These are phyloP conservation scores for Komagataella pastoris DNA, from an alignment of 805 yeast species.

Conservation along the genomic window DNA sequence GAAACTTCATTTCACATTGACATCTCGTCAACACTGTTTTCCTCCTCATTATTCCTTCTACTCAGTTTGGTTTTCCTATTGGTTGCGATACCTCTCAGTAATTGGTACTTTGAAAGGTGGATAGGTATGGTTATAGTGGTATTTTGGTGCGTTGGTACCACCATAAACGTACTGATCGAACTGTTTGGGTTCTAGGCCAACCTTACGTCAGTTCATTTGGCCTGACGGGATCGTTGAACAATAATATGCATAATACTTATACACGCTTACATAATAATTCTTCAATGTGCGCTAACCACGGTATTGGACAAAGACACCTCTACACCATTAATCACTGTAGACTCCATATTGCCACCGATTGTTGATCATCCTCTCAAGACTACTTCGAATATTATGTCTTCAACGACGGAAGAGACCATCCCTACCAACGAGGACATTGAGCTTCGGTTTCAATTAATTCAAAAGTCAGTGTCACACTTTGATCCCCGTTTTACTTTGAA, in stretches of 20 bases:
- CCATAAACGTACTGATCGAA: constrained; percentile 15
- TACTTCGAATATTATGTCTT: not conserved
- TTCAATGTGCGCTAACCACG: not conserved
- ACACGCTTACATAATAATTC: not conserved
- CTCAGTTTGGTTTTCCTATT: constrained; percentile 22
- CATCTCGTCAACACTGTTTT: constrained; percentile 23
- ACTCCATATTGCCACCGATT: constrained; percentile 12
- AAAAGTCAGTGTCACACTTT: constrained; percentile 31
- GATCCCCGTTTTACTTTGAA: constrained; percentile 84
- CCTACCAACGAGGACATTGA: constrained; percentile 2
- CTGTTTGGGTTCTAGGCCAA: not conserved
- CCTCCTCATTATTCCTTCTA: constrained; percentile 28
- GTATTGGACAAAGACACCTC: not conserved
- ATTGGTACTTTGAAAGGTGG: constrained; percentile 25
- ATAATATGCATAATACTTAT: not conserved
- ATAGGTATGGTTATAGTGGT: constrained; percentile 25
- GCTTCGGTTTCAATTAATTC: constrained; percentile 12
- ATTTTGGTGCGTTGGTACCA: constrained; percentile 27
- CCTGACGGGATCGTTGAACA: no score
- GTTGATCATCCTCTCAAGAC: constrained; percentile 8
- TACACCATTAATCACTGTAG: not conserved
- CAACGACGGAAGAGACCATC: not conserved
- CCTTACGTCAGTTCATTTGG: not conserved
- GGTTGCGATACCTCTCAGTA: constrained; percentile 23
- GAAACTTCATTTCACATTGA: constrained; percentile 12